Base-by-base conservation (phyloP, 2,329 filamentous ascomycete species). In the Elsinoe perseae region DNA sequence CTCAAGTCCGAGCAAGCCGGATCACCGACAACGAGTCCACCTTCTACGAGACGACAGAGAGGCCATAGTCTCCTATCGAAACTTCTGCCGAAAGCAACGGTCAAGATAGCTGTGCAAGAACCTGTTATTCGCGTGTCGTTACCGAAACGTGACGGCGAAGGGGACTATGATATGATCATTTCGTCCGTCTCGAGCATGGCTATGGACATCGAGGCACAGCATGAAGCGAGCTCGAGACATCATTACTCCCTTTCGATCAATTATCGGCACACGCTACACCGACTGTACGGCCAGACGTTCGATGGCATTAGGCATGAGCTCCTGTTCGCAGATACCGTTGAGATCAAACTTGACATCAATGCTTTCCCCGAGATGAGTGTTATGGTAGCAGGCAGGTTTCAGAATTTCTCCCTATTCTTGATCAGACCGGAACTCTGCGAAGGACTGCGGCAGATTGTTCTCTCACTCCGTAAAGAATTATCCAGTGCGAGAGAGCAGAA, bases 41-140 rank as follows among this genome's bases (percentile, higher is more conserved):
- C 32, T 36, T 14, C 12, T n/a, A 34, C 53, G 9, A 50, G 36
- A 27, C 58, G 44, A 57, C 58, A n/a, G n/a, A n/a, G 55, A 3
- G 72, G 68, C 30, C 80, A 90, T 62, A 79, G 83, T 55, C 75
- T 98, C 30, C 86, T 98, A 27, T 95, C 92, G 12, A 83, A 89
- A n/a, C 79, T 97, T 2, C 76, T 98, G 7, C 93, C 93, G 1
- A 97, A 97, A 73, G 87, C 92, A 0, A 95, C 81, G 65, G 86
- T 97, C 70, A 98, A 97, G 67, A 84, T 97, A 38, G 96, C 93
- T 0, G 87, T 98, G 72, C 93, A 98, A 66, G 93, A 98, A 68
- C 93, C 93, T 1, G 95, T 98, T 14, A 70, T 97, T 60, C 84
- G 95, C 63, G 91, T 98, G 61, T 84, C 91, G 6, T 76, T 98